A percentile compares a stretch with the other conserved stretches of the same genome.
These are phyloP conservation scores for Diaporthe capsici DNA, from an alignment of 2,329 filamentous ascomycete genomes.

Conservation along the genomic window DNA sequence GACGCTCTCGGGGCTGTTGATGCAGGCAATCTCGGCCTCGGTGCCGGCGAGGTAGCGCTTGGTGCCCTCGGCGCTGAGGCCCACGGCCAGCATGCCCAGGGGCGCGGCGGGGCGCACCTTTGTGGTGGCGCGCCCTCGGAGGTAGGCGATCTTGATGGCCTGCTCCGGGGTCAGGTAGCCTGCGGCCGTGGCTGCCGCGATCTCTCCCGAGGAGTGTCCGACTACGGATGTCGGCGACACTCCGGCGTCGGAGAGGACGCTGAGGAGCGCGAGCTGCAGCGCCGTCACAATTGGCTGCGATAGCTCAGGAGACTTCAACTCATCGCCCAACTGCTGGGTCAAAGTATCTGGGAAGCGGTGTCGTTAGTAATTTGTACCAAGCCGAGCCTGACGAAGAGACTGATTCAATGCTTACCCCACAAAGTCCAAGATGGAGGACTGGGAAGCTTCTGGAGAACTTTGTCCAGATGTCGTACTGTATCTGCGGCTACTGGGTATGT, in stretches of 20 bases:
- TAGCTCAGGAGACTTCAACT: conserved; percentile 10
- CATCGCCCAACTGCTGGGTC: no score
- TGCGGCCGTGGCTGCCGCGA: conserved; percentile 35
- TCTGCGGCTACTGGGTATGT: background rate
- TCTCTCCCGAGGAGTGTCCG: conserved; percentile 34
- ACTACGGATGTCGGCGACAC: background rate
- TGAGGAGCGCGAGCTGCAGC: conserved; percentile 18
- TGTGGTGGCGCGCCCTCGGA: no score
- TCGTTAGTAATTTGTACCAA: no score
- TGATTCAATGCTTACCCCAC: no score
- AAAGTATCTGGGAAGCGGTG: no score
- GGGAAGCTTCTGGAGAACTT: no score
- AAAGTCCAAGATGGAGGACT: no score
- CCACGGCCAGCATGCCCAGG: conserved; percentile 38
- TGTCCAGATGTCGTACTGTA: no score
- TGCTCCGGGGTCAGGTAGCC: background rate
- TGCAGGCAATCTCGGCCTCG: conserved; percentile 14
- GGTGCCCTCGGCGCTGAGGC: conserved; percentile 2
- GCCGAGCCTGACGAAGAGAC: no score
- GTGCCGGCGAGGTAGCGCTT: no score
- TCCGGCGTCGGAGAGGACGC: background rate
- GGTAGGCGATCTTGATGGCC: conserved; percentile 10
- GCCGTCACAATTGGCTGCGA: conserved; percentile 14
- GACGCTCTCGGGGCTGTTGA: conserved; percentile 47
- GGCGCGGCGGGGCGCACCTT: background rate